These are phyloP conservation scores for Microdochium paspali DNA, from an alignment of 2,329 filamentous ascomycete species.

Conservation along the genomic window DNA sequence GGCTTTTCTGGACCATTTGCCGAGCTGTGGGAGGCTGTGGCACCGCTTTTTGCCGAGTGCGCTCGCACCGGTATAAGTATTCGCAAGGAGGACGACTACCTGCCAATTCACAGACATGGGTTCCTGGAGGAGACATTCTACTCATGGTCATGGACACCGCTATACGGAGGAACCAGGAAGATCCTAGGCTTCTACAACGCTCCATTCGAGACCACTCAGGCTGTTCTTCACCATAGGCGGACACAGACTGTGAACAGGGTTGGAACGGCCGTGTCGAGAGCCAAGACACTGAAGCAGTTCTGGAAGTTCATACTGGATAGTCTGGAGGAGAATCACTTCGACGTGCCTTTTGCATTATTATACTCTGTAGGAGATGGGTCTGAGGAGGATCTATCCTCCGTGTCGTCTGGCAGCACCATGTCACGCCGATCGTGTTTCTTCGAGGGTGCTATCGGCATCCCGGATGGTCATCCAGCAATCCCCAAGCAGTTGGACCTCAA, in stretches of 20 bases:
- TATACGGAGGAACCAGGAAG: slow-evolving; percentile 23
- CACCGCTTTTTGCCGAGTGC: slow-evolving; percentile 23
- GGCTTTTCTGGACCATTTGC: slow-evolving; percentile 46
- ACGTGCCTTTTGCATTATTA: slow-evolving; percentile 29
- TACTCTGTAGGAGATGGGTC: slow-evolving; percentile 28
- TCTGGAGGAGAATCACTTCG: slow-evolving; percentile 22
- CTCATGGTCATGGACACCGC: slow-evolving; percentile 26
- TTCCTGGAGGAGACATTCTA: slow-evolving; percentile 29
- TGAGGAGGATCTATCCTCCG: slow-evolving; percentile 23
- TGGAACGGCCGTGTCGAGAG: slow-evolving; percentile 17
- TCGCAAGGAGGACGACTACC: slow-evolving; percentile 21
- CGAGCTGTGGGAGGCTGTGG: slow-evolving; percentile 30
- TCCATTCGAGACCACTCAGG: slow-evolving; percentile 25
- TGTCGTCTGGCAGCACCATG: slow-evolving; percentile 23
- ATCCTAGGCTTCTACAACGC: slow-evolving; percentile 30
- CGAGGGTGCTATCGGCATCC: slow-evolving; percentile 23
- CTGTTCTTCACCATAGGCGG: slow-evolving; percentile 21
- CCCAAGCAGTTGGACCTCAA: slow-evolving; percentile 24
- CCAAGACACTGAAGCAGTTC: slow-evolving; percentile 23
- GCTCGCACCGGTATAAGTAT: slow-evolving; percentile 22
- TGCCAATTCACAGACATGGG: slow-evolving; percentile 20
- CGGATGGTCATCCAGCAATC: slow-evolving; percentile 20
- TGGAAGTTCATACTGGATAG: slow-evolving; percentile 22
- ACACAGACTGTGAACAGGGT: slow-evolving; percentile 23
- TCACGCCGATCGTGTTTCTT: slow-evolving; percentile 24